Base-by-base conservation (phyloP, 2,329 filamentous ascomycete species). In the Zymoseptoria passerinii region DNA sequence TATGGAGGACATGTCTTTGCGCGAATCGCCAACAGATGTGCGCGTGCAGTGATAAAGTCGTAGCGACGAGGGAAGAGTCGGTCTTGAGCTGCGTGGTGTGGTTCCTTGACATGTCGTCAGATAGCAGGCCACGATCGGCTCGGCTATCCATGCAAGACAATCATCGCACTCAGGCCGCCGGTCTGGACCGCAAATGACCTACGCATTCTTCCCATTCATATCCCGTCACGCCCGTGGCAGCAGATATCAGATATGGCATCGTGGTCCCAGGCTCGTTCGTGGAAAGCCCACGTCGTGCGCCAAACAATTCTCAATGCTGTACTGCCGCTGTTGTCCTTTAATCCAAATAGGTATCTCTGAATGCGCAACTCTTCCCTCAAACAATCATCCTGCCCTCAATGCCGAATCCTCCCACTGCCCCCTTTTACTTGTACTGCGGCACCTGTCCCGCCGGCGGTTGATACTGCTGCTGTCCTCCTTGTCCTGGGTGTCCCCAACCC, bases 381-480 rank as follows among this genome's bases (percentile, higher is more conserved):
- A 2, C 23, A 23, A 4, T 3, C 4, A 23, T 23, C 35, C 35
- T n/a, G 16, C 13, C 35, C 4, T 13, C 35, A 13, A 44, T 44
- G n/a, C 35, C 16, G 13, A 44, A 16, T 16, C 16, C 9, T 44
- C n/a, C 35, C 23, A 23, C 23, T 23, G 23, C 23, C 23, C 4
- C 35, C 23, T 23, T 20, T 50, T 53, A 60, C 50, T 61, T 64
- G 40, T 65, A 65, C 56, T 58, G 53, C 29, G 57, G 60, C 54
- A 60, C 55, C 19, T 54, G 61, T 8, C 54, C 53, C 27, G 59
- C 56, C 54, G 53, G 53, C 19, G 61, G 51, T 50, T 63, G 56
- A 27, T 66, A 64, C 57, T 66, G 63, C 19, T 56, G 61, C 54
- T 55, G 48, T 48, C 59, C 60, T 8, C 52, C 57, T 48, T 65